Evolutionary conservation across 495 filamentous ascomycete genomes (phyloP), one percentile per base, ranked within the genome.

Genomic region (Xylaria sp.): DNA sequence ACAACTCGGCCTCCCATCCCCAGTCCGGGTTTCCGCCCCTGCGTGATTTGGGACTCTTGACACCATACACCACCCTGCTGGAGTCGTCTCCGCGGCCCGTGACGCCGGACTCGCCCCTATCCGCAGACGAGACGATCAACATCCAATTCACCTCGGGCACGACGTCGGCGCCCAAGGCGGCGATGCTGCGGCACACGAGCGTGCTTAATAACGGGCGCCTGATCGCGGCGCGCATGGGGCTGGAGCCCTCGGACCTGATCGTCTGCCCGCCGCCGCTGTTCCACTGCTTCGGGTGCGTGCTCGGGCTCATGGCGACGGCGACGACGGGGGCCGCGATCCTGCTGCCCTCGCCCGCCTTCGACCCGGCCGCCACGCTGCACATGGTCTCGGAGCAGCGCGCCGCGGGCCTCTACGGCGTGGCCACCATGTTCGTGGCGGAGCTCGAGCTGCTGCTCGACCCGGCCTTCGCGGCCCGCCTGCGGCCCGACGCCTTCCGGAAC

Each of bases 61-160:
- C 85, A 0, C 84, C 82, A 0, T 97, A 90, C 73, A 80, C 88
- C 4, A 71, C 85, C 29, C 78, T 92, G 17, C 68, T 88, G 46
- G 44, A 68, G 63, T 41, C 78, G 85, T 33, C 78, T 79, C 29
- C 79, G 79, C 50, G 85, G 78, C 43, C 77, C 3, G 65, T 86
- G 14, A 73, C 61, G 29, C 83, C 86, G 0, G 84, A 86, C 75
- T 19, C 79, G 52, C 78, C 82, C 1, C 85, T 98, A 21, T 81
- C 84, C 15, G 83, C 88, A 0, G 76, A 89, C 69, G 96, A 99
- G 19, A 89, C 92, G 3, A 90, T 97, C 55, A 98, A 98, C 78
- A 97, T 99, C 73, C 96, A 99, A 77, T 99, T 98, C 81, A 99
- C 96, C 9, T 95, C 92, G 8, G 96, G 95, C 35, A 99, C 95